Conservation (phyloP, 208 protist genomes). For the Leishmania lainsoni region DNA sequence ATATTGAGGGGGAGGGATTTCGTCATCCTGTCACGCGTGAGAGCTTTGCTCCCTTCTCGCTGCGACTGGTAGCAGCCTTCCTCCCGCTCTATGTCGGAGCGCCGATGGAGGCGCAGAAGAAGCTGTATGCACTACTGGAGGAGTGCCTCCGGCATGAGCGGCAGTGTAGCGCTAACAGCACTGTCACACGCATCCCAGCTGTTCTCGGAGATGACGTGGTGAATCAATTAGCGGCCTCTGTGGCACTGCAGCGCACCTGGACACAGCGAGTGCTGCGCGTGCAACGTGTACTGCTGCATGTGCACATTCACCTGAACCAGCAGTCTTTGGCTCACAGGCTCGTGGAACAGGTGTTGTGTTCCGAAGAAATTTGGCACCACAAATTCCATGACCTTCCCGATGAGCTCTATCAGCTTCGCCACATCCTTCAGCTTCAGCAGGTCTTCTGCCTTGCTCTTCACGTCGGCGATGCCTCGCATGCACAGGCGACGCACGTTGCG, state of each 20-base stretch:
- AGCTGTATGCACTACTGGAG: constrained; percentile 57
- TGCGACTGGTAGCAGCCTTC: constrained; percentile 68
- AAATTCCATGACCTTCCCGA: constrained; percentile 24
- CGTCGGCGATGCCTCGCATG: constrained; percentile 25
- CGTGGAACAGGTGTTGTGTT: constrained; percentile 45
- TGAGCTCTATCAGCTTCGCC: constrained; percentile 29
- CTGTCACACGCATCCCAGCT: not conserved
- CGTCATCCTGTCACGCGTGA: constrained; percentile 49
- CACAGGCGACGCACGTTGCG: constrained; percentile 9
- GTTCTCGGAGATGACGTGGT: not conserved
- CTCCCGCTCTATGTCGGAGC: constrained; percentile 69
- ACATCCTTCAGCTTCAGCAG: constrained; percentile 45
- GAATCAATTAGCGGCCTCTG: not conserved
- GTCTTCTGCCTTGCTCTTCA: constrained; percentile 42
- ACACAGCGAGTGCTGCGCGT: constrained; percentile 45
- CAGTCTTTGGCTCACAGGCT: constrained; percentile 54
- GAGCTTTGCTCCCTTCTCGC: constrained; percentile 82
- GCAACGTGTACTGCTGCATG: constrained; percentile 60
- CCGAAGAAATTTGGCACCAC: constrained; percentile 25
- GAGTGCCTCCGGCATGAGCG: constrained; percentile 44
- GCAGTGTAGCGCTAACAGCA: not conserved
- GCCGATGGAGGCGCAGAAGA: constrained; percentile 54
- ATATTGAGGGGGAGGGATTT: constrained; percentile 68
- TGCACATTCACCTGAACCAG: constrained; percentile 59
- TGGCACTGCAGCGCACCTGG: constrained; percentile 31